Evolutionary conservation across 2,329 filamentous ascomycete species (phyloP).

Genomic region (Fusarium penzigii): DNA sequence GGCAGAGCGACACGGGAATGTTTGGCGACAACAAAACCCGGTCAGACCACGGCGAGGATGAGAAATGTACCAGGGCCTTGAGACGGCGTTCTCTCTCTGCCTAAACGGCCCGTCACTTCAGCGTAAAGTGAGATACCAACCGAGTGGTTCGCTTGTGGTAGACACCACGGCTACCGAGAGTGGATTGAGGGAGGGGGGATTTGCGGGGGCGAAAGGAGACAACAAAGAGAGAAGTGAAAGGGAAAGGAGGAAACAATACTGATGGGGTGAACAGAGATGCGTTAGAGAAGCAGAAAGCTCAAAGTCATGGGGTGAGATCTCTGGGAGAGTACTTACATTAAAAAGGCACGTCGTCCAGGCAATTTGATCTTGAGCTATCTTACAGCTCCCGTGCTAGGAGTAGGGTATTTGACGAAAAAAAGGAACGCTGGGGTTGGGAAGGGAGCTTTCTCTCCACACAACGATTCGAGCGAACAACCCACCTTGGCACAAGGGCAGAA

Average conservation of each 20-base stretch:
- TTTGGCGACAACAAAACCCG: constrained; percentile 14
- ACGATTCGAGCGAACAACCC: constrained; percentile 15
- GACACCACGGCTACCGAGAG: constrained; percentile 26
- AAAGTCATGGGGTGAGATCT: constrained; percentile 30
- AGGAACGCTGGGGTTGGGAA: constrained; percentile 24
- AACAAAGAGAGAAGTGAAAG: constrained; percentile 28
- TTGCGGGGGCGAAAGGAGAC: constrained; percentile 28
- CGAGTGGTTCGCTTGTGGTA: constrained; percentile 32
- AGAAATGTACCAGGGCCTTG: constrained; percentile 17
- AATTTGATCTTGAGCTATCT: constrained; percentile 10
- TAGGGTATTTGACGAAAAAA: constrained; percentile 16
- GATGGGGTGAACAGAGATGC: constrained; percentile 19
- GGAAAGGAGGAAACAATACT: constrained; percentile 24
- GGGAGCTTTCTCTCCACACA: constrained; percentile 22
- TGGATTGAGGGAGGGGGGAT: constrained; percentile 28
- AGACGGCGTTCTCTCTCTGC: constrained; percentile 20
- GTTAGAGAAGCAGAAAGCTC: constrained; percentile 29
- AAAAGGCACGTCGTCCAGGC: constrained; percentile 27
- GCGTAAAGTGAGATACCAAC: constrained; percentile 29
- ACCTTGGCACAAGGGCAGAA: constrained; percentile 23
- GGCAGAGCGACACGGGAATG: constrained; percentile 16
- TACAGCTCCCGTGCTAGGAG: constrained; percentile 16
- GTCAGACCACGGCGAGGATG: constrained; percentile 8
- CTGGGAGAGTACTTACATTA: constrained; percentile 33
- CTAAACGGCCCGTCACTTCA: constrained; percentile 17